A percentile compares a stretch with the other conserved stretches of the same genome.
Evolutionary conservation across 2,329 filamentous ascomycete genomes (phyloP).

Genomic region (Periconia sp.): DNA sequence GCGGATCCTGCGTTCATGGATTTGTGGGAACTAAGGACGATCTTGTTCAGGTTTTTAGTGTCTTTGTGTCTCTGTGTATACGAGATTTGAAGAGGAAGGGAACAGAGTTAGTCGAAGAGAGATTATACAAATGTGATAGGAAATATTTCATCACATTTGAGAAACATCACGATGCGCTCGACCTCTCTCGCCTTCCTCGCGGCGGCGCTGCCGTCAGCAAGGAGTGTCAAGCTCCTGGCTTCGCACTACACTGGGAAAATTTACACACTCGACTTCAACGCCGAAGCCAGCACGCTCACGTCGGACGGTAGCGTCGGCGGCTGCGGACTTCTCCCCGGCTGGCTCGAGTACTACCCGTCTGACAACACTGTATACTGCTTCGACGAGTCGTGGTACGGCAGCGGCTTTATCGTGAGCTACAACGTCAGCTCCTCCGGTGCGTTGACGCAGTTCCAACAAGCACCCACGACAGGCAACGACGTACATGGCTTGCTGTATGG

Average conservation of each 20-base stretch:
- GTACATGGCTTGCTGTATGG: constrained; percentile 19
- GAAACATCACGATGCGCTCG: background rate
- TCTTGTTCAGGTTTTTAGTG: too few species aligned
- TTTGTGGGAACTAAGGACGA: too few species aligned
- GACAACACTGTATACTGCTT: constrained; percentile 11
- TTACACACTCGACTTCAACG: constrained; percentile 7
- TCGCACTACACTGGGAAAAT: constrained; percentile 9
- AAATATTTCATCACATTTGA: too few species aligned
- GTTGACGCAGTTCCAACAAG: constrained; percentile 2
- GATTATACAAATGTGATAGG: too few species aligned
- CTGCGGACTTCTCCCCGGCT: constrained; percentile 13
- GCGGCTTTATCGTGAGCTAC: constrained; percentile 10
- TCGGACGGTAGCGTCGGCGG: constrained; percentile 5
- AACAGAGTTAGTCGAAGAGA: too few species aligned
- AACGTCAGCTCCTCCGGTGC: constrained; percentile 3
- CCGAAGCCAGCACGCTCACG: background rate
- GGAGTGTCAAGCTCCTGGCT: constrained; percentile 5
- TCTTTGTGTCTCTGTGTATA: too few species aligned
- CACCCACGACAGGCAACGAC: constrained; percentile 15
- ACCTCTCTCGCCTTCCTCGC: background rate
- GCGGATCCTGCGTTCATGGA: too few species aligned
- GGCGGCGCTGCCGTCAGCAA: background rate
- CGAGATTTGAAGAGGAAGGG: too few species aligned
- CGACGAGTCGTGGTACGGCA: constrained; percentile 14
- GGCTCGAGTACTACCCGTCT: constrained; percentile 3